phyloP scores from a whole-genome alignment of 2,329 filamentous ascomycete species.

The Aspergillus spinulosporus region DNA sequence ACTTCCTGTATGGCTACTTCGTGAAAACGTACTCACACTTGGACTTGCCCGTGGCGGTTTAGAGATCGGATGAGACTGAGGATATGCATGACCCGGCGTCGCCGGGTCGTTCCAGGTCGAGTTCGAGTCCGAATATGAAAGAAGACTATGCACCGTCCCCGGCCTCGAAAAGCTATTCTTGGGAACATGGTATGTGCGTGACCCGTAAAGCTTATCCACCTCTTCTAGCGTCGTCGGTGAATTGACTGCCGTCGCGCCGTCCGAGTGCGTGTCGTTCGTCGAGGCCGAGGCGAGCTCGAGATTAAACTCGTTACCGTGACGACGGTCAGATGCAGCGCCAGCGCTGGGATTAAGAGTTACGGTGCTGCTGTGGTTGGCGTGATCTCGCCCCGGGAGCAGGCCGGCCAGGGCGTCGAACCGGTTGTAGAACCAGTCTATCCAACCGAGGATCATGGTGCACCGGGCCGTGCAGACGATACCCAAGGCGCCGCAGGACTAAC shows the following conservation, averaged over 20 bases:
- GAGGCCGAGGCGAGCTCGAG: too few relatives aligned
- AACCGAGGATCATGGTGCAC: constrained; percentile 7
- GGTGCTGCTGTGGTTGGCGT: background rate
- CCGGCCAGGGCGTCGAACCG: background rate
- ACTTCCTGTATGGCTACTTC: too few relatives aligned
- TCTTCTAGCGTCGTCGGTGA: background rate
- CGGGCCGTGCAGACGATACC: constrained; percentile 7
- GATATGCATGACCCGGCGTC: too few relatives aligned
- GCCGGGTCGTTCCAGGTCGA: too few relatives aligned
- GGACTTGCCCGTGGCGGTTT: too few relatives aligned
- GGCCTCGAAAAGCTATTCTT: constrained; percentile 7
- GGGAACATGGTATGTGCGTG: constrained; percentile 1
- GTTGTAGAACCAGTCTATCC: constrained; percentile 1
- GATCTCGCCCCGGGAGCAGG: background rate
- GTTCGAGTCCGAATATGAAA: too few relatives aligned
- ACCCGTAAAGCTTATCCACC: background rate
- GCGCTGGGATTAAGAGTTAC: too few relatives aligned
- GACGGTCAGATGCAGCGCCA: too few relatives aligned
- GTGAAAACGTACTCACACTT: too few relatives aligned
- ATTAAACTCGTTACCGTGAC: too few relatives aligned
- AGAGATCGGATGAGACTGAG: too few relatives aligned
- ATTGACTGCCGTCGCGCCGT: background rate
- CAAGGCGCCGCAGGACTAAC: constrained; percentile 10
- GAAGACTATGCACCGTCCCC: background rate
- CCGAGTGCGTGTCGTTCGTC: background rate